Conservation (phyloP, 768 basidiomycete genomes). For the Pleurotus platypus region DNA sequence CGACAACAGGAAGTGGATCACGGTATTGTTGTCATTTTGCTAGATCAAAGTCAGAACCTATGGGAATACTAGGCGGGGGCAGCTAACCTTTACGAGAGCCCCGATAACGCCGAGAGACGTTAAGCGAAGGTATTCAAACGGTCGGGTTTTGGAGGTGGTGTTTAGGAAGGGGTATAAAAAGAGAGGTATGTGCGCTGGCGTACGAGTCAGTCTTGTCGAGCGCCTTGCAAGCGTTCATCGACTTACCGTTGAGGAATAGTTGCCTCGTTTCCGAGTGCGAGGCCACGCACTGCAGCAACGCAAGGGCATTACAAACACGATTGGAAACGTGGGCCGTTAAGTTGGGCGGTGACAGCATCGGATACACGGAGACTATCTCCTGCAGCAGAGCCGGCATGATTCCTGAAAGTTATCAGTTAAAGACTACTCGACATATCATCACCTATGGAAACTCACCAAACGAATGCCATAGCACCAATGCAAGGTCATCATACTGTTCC, state of each 20-base stretch:
- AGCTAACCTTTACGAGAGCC: constrained; percentile 88
- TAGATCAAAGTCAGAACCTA: constrained; percentile 23
- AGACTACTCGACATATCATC: constrained; percentile 4
- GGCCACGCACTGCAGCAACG: constrained; percentile 96
- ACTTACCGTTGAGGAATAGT: constrained; percentile 86
- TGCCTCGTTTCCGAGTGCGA: constrained; percentile 95
- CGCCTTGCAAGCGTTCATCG: constrained; percentile 16
- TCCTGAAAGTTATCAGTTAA: constrained; percentile 41
- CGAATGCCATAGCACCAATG: constrained; percentile 96
- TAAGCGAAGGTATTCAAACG: constrained; percentile 98
- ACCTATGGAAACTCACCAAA: constrained; percentile 61
- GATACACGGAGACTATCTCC: constrained; percentile 98
- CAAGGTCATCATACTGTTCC: constrained; percentile 98
- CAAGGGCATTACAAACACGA: constrained; percentile 97
- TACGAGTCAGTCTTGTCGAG: constrained; percentile 32
- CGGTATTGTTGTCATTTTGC: constrained; percentile 99
- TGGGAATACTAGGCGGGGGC: not conserved
- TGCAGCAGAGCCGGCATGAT: constrained; percentile 97
- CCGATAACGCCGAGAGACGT: constrained; percentile 99
- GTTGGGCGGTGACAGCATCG: constrained; percentile 90
- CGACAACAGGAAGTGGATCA: constrained; percentile 97
- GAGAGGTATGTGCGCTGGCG: constrained; percentile 89
- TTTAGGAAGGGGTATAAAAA: constrained; percentile 99
- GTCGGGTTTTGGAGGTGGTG: constrained; percentile 98
- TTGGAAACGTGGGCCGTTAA: constrained; percentile 97